Conservation (phyloP, 2,329 filamentous ascomycete species). For the Fusarium aywerte region DNA sequence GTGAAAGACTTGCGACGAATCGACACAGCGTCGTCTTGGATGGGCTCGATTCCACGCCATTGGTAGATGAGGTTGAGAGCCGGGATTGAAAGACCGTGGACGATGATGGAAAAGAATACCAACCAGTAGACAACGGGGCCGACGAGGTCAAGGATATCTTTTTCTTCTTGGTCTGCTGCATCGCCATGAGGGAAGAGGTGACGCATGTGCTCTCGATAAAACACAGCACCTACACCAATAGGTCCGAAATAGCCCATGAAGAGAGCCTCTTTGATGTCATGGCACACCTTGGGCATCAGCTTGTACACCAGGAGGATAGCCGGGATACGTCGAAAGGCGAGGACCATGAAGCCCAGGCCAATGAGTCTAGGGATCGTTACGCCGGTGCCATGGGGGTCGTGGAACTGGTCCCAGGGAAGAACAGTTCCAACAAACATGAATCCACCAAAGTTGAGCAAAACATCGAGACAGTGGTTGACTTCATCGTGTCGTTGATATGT, state of each 20-base stretch:
- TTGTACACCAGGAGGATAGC: constrained; percentile 65
- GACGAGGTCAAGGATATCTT: constrained; percentile 51
- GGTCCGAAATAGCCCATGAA: constrained; percentile 78
- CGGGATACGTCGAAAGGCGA: constrained; percentile 67
- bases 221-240: constrained; percentile 80
- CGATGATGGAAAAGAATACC: constrained; percentile 46
- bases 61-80: constrained; percentile 29
- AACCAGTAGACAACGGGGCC: constrained; percentile 57
- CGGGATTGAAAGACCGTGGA: constrained; percentile 58
- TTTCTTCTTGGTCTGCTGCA: constrained; percentile 51
- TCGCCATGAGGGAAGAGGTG: constrained; percentile 54
- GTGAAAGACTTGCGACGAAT: constrained; percentile 52
- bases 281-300: constrained; percentile 63
- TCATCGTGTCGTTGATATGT: constrained; percentile 67
- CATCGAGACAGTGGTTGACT: constrained; percentile 68
- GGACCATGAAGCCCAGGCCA: constrained; percentile 62
- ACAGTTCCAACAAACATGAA: constrained; percentile 69
- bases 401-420: constrained; percentile 66
- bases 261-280: constrained; percentile 66
- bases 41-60: constrained; percentile 51
- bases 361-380: constrained; percentile 63
- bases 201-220: constrained; percentile 70
- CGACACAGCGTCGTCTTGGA: constrained; percentile 56
- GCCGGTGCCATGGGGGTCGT: constrained; percentile 63
- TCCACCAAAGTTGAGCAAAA: constrained; percentile 68